Evolutionary conservation across 495 filamentous ascomycete species (phyloP), one percentile per base, ranked within the genome.

Genomic region (Schizothecium vesticola): DNA sequence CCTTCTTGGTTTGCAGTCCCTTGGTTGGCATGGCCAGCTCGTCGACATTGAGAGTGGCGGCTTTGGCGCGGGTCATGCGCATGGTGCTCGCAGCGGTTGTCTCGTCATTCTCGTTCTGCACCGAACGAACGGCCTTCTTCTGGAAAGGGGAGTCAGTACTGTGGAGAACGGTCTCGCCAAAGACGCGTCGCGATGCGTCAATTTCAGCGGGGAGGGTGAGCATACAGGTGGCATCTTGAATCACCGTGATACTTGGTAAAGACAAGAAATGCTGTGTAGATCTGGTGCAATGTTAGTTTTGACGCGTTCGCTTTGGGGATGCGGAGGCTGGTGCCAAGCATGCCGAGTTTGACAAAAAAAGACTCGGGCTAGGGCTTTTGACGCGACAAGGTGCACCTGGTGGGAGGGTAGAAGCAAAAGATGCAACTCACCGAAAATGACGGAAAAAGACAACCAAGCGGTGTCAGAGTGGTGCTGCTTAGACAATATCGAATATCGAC

Each of bases 91-190:
- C 60, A 36, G 60, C 87, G 56, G 79, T 81, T 74, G 96, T 97
- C 84, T 98, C 95, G 75, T 97, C 95, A 74, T 97, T 97, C 80
- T 97, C 93, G 77, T 97, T 94, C 73, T 89, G 89, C 68, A 89
- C 80, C 71, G 86, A 85, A 80, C 93, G 88, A 66, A 63, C 60
- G 69, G 66, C 69, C 71, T 76, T 56, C 72, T 74, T 26, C 63
- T 65, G 69, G 65, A 63, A 62, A 55, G 25, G 21, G 58, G 22
- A 24, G 36, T 56, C 31, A 65, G 72, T 12, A 72, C 28, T 21
- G 31, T 23, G 12, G 16, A 25, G 7, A 7, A 28, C 64, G 7
- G 19, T 12, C 7, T 22, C 9, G 16, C 21, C 24, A 28, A 56
- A 58, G 3, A 55, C 25, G 24, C 25, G 66, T 22, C 24, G 16